Percentiles rank a stretch among this genome's conserved stretches.
These are phyloP conservation scores for Aspergillus pseudotamarii DNA, from an alignment of 2,329 filamentous ascomycete genomes.

Conservation along the genomic window DNA sequence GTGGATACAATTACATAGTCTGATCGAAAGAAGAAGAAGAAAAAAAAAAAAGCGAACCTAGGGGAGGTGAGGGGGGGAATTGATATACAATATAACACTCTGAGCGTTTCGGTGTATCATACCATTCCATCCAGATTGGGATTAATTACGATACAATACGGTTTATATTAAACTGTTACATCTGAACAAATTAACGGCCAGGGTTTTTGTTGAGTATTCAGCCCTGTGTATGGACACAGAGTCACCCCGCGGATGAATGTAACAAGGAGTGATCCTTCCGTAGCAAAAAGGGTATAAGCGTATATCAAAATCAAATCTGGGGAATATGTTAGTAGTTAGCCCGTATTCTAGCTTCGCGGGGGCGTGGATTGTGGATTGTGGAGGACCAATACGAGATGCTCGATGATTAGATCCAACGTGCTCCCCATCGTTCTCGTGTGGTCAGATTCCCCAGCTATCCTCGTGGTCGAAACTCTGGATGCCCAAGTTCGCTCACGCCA, in stretches of 20 bases:
- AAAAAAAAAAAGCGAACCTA: background rate
- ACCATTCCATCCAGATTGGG: background rate
- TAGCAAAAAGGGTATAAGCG: background rate
- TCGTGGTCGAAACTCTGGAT: background rate
- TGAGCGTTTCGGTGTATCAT: background rate
- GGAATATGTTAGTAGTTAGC: background rate
- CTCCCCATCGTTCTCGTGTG: background rate
- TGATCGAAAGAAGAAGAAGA: background rate
- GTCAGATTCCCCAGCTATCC: background rate
- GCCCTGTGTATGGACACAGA: background rate
- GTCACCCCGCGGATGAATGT: background rate
- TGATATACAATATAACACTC: constrained; percentile 2
- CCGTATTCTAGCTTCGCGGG: background rate
- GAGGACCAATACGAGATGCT: background rate
- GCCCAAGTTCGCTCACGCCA: background rate
- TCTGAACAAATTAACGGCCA: background rate
- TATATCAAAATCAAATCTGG: background rate
- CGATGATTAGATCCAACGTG: background rate
- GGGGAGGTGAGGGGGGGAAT: background rate
- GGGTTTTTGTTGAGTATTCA: background rate
- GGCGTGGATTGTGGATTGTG: too few relatives aligned
- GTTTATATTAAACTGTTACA: background rate
- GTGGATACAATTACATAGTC: background rate
- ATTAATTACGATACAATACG: background rate
- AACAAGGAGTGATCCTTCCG: background rate